Evolutionary conservation across 768 basidiomycete species (phyloP), one percentile per base, ranked within the genome.

Genomic region (Gelatoporia subvermispora): DNA sequence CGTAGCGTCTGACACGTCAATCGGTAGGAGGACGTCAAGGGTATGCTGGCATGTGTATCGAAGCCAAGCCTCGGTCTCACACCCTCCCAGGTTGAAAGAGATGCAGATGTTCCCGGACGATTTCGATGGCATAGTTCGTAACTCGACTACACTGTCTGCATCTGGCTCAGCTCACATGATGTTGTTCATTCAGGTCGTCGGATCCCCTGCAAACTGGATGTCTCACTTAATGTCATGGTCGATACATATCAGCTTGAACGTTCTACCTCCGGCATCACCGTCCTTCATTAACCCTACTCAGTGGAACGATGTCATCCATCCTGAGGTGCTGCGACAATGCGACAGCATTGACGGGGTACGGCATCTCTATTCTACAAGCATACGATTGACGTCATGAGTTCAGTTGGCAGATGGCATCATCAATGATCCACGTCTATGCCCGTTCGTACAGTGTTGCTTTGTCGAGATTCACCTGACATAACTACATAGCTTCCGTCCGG

Each of bases 251-350:
- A 60, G 58, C 25, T 41, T 57, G 13, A 51, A 56, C 45, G 58
- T 60, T 18, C 51, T 58, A 41, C 53, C 56, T 1, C 53, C 52
- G 22, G 56, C 52, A 21, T 53, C 56, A 22, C 44, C 48, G 8
- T 55, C 56, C 9, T 67, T 61, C 43, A 67, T 67, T 21, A 53
- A 60, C 4, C 35, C 54, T 7, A 46, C 52, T 13, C 41, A 54
- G 45, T 67, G 66, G 65, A 22, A 17, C 4, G 42, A 59, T n/a
- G 47, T 62, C 16, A 57, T 68, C 18, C 57, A 59, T 18, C 50
- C 61, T 11, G 66, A 68, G 45, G 60, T 65, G 9, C 48, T 68
- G 42, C 51, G 55, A 23, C 66, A 68, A 47, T 68, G 66, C 43
- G 66, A 68, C 42, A 54, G 28, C 3, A 38, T 65, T 18, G 66